These are phyloP conservation scores for Arbutus unedo DNA, from an alignment of 148 eudicot genomes.

Conservation along the genomic window DNA sequence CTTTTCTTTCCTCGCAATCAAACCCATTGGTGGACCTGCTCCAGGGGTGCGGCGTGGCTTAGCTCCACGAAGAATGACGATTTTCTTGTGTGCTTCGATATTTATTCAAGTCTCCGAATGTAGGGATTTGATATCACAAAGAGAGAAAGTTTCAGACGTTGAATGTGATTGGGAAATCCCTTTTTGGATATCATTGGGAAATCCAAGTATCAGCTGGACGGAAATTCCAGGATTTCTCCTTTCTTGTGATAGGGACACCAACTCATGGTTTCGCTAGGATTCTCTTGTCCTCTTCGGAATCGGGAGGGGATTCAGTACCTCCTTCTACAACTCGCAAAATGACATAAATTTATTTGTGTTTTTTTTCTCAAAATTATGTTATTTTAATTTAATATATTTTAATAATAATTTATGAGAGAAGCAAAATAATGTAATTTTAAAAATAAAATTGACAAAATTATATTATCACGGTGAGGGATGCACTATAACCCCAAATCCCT, in stretches of 20 bases:
- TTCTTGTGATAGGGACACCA: background rate
- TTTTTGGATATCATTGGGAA: background rate
- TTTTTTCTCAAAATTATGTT: too few species aligned
- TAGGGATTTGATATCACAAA: too few species aligned
- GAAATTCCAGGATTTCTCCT: background rate
- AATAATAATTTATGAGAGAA: too few species aligned
- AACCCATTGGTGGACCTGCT: constrained; percentile 16
- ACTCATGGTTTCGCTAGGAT: background rate
- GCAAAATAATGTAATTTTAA: too few species aligned
- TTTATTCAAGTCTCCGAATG: background rate
- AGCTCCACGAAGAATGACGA: background rate
- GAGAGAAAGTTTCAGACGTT: too few species aligned
- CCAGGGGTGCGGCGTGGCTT: background rate
- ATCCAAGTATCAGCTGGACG: background rate
- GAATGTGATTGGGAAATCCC: background rate
- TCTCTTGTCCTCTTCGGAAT: background rate
- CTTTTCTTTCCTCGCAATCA: constrained; percentile 17
- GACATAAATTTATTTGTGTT: too few species aligned
- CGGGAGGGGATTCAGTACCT: too few species aligned
- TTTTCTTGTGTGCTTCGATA: background rate
- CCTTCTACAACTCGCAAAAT: too few species aligned
- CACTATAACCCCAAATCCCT: too few species aligned
- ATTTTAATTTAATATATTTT: too few species aligned
- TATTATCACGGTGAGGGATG: too few species aligned
- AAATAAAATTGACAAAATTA: too few species aligned